Evolutionary conservation across 1,139 yeast species (phyloP).

Genomic region (Lodderomyces jiufengensis): DNA sequence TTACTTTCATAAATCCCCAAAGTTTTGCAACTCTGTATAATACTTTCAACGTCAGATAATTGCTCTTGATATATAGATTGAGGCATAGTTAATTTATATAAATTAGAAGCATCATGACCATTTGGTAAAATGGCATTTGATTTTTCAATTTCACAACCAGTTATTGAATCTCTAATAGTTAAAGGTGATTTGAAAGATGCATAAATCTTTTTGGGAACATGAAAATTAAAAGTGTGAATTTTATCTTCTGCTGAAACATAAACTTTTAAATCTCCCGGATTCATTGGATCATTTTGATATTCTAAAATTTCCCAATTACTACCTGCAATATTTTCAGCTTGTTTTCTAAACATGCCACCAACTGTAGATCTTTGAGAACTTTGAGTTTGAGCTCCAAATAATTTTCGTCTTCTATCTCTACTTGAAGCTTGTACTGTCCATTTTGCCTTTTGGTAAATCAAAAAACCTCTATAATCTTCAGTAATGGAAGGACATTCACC

Average conservation of each 20-base stretch:
- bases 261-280: slow-evolving; percentile 76
- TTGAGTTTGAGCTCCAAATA: slow-evolving; percentile 68
- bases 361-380: slow-evolving; percentile 50
- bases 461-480: slow-evolving; percentile 73
- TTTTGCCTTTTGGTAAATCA: slow-evolving; percentile 74
- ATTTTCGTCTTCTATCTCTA: slow-evolving; percentile 64
- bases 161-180: slow-evolving; percentile 43
- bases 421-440: slow-evolving; percentile 78
- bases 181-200: slow-evolving; percentile 58
- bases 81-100: slow-evolving; percentile 66
- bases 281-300: slow-evolving; percentile 52
- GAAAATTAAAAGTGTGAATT: slow-evolving; percentile 69
- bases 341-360: slow-evolving; percentile 67
- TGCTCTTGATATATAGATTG: slow-evolving; percentile 61
- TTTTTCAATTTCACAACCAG: slow-evolving; percentile 56
- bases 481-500: slow-evolving; percentile 67
- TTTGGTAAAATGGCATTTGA: slow-evolving; percentile 66
- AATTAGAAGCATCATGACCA: slow-evolving; percentile 55
- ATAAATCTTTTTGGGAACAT: slow-evolving; percentile 70
- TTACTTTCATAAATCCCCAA: slow-evolving; percentile 78
- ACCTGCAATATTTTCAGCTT: slow-evolving; percentile 75
- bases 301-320: slow-evolving; percentile 84
- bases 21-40: slow-evolving; percentile 61
- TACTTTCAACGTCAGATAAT: slow-evolving; percentile 52
- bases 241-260: slow-evolving; percentile 66